Percentiles rank a stretch among this genome's conserved stretches.
phyloP scores from a whole-genome alignment of 768 basidiomycete species.

The Boletus reticuloceps region DNA sequence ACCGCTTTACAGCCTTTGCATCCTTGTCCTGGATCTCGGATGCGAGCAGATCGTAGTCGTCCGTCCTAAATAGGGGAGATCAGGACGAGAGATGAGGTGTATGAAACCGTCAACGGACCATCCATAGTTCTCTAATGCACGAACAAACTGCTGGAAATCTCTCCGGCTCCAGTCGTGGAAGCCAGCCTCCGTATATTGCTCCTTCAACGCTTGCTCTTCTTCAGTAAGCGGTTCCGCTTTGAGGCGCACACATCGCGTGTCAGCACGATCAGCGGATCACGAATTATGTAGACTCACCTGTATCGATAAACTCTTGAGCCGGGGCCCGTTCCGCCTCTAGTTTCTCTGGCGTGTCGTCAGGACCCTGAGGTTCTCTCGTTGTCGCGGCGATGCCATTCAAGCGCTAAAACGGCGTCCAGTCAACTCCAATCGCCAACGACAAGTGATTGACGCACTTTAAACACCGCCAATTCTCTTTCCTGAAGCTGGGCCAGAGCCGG shows the following conservation, averaged over 20 bases:
- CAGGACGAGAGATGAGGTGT: neutral
- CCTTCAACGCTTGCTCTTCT: constrained; percentile 80
- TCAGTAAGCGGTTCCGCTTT: constrained; percentile 91
- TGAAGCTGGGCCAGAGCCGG: constrained; percentile 76
- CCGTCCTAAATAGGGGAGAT: constrained; percentile 43
- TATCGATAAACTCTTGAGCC: constrained; percentile 88
- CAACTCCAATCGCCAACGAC: neutral
- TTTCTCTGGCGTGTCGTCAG: constrained; percentile 78
- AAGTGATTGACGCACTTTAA: constrained; percentile 49
- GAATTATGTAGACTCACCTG: constrained; percentile 42
- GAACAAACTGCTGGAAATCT: constrained; percentile 90
- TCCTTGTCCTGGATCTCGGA: constrained; percentile 84
- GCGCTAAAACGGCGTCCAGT: constrained; percentile 37
- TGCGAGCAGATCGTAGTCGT: constrained; percentile 66
- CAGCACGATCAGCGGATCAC: neutral
- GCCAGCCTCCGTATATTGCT: constrained; percentile 69
- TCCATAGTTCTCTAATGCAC: constrained; percentile 75
- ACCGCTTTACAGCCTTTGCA: constrained; percentile 70
- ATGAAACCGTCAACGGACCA: constrained; percentile 49
- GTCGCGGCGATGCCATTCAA: constrained; percentile 66
- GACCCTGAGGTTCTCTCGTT: constrained; percentile 60
- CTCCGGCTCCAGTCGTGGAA: constrained; percentile 91
- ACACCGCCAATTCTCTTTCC: constrained; percentile 80
- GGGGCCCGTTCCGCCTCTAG: constrained; percentile 76
- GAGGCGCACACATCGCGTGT: neutral